These are phyloP conservation scores for Umbelopsis sp. DNA, from an alignment of 192 early-diverging fungal genomes.

Conservation along the genomic window DNA sequence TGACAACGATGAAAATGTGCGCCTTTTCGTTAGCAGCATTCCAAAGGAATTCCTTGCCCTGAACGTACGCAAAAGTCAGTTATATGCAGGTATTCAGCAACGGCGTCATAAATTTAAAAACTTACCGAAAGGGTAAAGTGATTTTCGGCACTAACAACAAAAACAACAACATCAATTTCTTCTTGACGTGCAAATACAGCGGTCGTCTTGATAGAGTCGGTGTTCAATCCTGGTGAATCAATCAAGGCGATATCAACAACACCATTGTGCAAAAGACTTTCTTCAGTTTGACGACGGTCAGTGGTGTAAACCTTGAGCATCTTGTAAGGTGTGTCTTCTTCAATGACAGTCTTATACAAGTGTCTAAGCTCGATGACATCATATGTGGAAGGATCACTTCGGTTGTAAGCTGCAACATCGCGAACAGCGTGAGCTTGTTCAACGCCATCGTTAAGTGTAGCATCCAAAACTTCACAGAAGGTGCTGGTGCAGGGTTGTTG, in stretches of 20 bases:
- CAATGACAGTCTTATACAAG: conserved; percentile 82
- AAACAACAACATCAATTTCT: conserved; percentile 98
- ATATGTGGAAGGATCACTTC: conserved; percentile 71
- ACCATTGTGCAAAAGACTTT: conserved; percentile 91
- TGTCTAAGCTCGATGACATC: conserved; percentile 68
- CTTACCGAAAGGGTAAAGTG: conserved; percentile 96
- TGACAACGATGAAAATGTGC: conserved; percentile 98
- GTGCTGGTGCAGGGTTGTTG: conserved; percentile 98
- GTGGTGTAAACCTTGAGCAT: conserved; percentile 93
- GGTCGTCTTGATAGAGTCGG: conserved; percentile 97
- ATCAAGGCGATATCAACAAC: conserved; percentile 95
- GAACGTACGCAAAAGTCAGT: conserved; percentile 21
- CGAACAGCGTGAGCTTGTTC: conserved; percentile 94
- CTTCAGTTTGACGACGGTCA: conserved; percentile 63
- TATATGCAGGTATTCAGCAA: conserved; percentile 14
- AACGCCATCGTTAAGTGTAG: conserved; percentile 82
- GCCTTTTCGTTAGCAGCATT: conserved; percentile 99
- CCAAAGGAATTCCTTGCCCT: conserved; percentile 95
- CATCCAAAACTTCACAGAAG: conserved; percentile 96
- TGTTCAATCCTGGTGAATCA: conserved; percentile 98
- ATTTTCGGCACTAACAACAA: conserved; percentile 99
- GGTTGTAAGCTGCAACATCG: conserved; percentile 69
- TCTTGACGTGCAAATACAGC: conserved; percentile 97
- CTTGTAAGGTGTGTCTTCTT: conserved; percentile 82
- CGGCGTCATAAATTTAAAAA: neutral